phyloP scores from a whole-genome alignment of 2,329 filamentous ascomycete genomes.

The Pseudogymnoascus sp. region DNA sequence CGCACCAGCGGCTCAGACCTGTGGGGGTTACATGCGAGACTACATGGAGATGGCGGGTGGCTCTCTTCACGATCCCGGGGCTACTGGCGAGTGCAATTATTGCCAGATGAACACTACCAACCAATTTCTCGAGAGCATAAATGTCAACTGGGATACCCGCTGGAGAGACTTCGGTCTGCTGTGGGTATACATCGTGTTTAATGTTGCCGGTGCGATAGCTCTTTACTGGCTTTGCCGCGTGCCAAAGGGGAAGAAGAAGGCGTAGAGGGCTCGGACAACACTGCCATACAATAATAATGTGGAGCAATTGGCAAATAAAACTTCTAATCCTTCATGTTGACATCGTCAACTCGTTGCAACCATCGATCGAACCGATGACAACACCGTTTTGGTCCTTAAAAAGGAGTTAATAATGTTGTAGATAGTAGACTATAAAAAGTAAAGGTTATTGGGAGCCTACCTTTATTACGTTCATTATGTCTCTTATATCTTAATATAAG shows the following conservation, averaged over 20 bases:
- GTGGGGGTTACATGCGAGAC: slow-evolving; percentile 45
- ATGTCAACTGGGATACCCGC: slow-evolving; percentile 47
- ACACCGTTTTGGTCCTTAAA: too few species aligned
- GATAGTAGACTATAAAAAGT: too few species aligned
- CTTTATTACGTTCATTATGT: too few species aligned
- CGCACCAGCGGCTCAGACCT: slow-evolving; percentile 48
- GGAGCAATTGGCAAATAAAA: too few species aligned
- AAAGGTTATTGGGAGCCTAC: too few species aligned
- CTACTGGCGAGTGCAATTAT: slow-evolving; percentile 40
- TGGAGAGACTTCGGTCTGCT: slow-evolving; percentile 63
- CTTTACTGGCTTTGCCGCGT: slow-evolving; percentile 45
- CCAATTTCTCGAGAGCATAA: slow-evolving; percentile 39
- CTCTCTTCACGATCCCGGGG: slow-evolving; percentile 12
- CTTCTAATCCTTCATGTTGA: too few species aligned
- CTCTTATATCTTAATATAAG: too few species aligned
- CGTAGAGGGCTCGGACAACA: not conserved
- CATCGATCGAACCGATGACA: too few species aligned
- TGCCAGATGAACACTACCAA: slow-evolving; percentile 47
- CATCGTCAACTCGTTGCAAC: too few species aligned
- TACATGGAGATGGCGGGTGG: slow-evolving; percentile 34
- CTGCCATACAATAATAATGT: too few species aligned
- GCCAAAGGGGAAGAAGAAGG: slow-evolving; percentile 30
- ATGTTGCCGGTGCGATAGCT: slow-evolving; percentile 41
- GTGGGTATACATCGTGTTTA: slow-evolving; percentile 50
- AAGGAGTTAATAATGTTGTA: too few species aligned